Conservation (phyloP, 768 basidiomycete genomes). For the Chalciporus pseudorubinellus region DNA sequence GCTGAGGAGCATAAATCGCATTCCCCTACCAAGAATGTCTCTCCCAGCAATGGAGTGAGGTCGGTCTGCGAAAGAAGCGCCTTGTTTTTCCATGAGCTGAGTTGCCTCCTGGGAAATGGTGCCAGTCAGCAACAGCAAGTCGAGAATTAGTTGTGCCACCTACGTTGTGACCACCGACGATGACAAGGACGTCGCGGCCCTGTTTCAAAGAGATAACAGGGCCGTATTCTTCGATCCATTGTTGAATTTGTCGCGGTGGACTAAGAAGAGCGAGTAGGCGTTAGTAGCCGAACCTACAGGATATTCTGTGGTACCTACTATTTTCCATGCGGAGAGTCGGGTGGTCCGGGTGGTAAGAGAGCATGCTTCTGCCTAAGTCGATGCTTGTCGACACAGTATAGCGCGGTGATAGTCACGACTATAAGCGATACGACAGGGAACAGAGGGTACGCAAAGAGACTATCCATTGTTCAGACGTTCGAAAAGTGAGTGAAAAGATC, state of each 20-base stretch:
- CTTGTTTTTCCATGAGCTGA: slow-evolving; percentile 61
- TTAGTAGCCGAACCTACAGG: not conserved
- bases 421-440: not conserved
- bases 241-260: slow-evolving; percentile 16
- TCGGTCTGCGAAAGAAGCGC: slow-evolving; percentile 48
- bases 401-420: not conserved
- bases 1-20: slow-evolving; percentile 52
- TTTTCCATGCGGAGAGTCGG: slow-evolving; percentile 19
- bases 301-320: slow-evolving; percentile 9
- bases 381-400: slow-evolving; percentile 7
- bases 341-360: slow-evolving; percentile 19
- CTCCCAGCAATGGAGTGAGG: slow-evolving; percentile 53
- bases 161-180: slow-evolving; percentile 22
- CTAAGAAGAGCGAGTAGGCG: slow-evolving; percentile 3
- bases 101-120: slow-evolving; percentile 34
- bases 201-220: slow-evolving; percentile 24
- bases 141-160: not conserved
- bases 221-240: slow-evolving; percentile 28
- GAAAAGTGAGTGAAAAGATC: not conserved
- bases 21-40: slow-evolving; percentile 56
- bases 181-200: slow-evolving; percentile 24
- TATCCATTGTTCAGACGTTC: not conserved
- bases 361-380: slow-evolving; percentile 7
- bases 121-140: not conserved
- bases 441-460: not conserved